Percentiles rank a stretch among this genome's conserved stretches.
Conservation (phyloP, 768 basidiomycete species). For the Tricholoma terreum region DNA sequence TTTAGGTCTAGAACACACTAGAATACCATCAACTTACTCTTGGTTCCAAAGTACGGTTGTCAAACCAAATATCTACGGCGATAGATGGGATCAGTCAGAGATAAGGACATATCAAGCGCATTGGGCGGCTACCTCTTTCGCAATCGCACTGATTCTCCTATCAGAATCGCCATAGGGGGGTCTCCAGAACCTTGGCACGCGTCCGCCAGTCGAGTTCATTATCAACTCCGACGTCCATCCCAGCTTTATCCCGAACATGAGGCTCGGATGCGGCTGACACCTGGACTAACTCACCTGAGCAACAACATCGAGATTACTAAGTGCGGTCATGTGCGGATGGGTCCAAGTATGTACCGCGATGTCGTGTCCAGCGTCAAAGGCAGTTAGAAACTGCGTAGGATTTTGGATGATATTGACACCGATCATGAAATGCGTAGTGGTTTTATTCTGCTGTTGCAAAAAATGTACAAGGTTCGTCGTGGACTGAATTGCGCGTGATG, state of each 20-base stretch:
- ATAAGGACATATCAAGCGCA: neutral
- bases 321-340: conserved; percentile 79
- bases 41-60: conserved; percentile 88
- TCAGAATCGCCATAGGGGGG: conserved; percentile 88
- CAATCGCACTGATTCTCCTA: conserved; percentile 80
- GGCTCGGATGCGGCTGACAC: neutral
- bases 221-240: conserved; percentile 83
- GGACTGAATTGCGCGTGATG: conserved; percentile 23
- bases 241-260: conserved; percentile 36
- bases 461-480: conserved; percentile 59
- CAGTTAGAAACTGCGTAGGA: conserved; percentile 51
- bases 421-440: conserved; percentile 89
- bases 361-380: conserved; percentile 45
- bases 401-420: conserved; percentile 69
- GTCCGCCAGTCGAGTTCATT: conserved; percentile 76
- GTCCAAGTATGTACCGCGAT: conserved; percentile 65
- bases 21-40: conserved; percentile 50
- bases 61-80: conserved; percentile 61
- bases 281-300: conserved; percentile 46
- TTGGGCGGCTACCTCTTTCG: conserved; percentile 53
- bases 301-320: conserved; percentile 64
- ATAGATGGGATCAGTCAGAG: neutral
- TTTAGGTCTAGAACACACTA: neutral
- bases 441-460: conserved; percentile 58
- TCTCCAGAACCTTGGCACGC: conserved; percentile 72